Base-by-base conservation (phyloP, 164 flowering plant species). In the Tetracentron sinense region DNA sequence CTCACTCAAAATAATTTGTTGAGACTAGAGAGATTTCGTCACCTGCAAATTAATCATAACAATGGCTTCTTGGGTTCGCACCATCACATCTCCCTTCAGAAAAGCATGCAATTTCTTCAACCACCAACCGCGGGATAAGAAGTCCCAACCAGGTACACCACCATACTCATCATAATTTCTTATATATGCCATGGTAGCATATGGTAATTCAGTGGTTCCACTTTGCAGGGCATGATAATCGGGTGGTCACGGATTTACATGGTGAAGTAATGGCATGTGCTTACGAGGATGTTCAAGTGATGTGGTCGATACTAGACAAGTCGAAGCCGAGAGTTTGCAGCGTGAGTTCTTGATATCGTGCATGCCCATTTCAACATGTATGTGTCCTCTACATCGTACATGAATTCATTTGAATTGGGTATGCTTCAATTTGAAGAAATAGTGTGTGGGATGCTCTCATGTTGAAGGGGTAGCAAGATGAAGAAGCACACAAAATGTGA, bases 251-350 rank as follows among this genome's bases (percentile, higher is more conserved):
- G 78, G 85, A 75, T 67, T 75, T 87, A 17, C 92, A 87, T 0
- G 93, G 89, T 0, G 89, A 89, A 69, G 96, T 87, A 56, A 89
- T 85, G 93, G 93, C 96, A 6, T 89, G 93, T 54, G 81, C 64
- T 4, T 89, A 87, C 49, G 93, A 89, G 57, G 96, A 89, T 73
- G 89, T 89, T 26, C 90, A 81, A 44, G 92, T 89, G 55, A 89
- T 89, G 92, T 87, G 92, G 93, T 89, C 91, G 0, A 89, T 89
- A 60, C 78, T 87, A 2, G 85, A 85, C 79, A 82, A 81, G 71
- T 78, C 92, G 65, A 77, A 75, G 62, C 60, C 82, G 31, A 44
- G 74, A 31, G 25, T 72, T 20, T 69, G 74, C 66, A 54, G 26
- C 22, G 27, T 33, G 6, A 33, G 38, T 33, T 33, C 38, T 33